Percentiles rank a stretch among this genome's conserved stretches.
These are phyloP conservation scores for Dendrocalamus sinicus DNA, from an alignment of 176 grass and related monocot species.

Conservation along the genomic window DNA sequence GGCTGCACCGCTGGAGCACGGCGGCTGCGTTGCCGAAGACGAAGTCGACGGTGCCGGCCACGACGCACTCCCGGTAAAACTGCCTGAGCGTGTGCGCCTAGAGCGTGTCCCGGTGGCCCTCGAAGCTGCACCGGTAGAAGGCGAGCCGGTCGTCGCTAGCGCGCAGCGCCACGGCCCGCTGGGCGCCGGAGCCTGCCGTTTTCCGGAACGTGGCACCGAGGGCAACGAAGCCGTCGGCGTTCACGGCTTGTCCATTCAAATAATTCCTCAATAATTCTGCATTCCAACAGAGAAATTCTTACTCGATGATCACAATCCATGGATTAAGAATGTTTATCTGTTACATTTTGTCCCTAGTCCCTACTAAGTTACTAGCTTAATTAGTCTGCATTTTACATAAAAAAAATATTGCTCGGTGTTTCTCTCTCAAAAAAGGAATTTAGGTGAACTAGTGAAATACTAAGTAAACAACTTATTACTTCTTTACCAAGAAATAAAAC, in stretches of 20 bases:
- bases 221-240: background rate
- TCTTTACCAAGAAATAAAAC: background rate
- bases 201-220: background rate
- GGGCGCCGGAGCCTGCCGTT: background rate
- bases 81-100: no score
- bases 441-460: background rate
- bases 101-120: constrained; percentile 57
- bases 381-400: background rate
- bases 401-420: background rate
- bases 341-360: background rate
- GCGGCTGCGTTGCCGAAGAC: no score
- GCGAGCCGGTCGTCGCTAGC: constrained; percentile 48
- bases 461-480: background rate
- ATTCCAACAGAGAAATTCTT: constrained; percentile 36
- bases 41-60: no score
- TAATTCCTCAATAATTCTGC: constrained; percentile 94
- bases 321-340: background rate
- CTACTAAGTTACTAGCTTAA: background rate
- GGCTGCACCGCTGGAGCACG: background rate
- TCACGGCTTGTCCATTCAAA: constrained; percentile 55
- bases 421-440: background rate
- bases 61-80: no score
- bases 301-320: constrained; percentile 6
- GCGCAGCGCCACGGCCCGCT: constrained; percentile 36
- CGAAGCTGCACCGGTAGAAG: constrained; percentile 50